A percentile compares a stretch with the other conserved stretches of the same genome.
phyloP scores from a whole-genome alignment of 192 early-diverging fungal genomes.

The Dispira simplex region DNA sequence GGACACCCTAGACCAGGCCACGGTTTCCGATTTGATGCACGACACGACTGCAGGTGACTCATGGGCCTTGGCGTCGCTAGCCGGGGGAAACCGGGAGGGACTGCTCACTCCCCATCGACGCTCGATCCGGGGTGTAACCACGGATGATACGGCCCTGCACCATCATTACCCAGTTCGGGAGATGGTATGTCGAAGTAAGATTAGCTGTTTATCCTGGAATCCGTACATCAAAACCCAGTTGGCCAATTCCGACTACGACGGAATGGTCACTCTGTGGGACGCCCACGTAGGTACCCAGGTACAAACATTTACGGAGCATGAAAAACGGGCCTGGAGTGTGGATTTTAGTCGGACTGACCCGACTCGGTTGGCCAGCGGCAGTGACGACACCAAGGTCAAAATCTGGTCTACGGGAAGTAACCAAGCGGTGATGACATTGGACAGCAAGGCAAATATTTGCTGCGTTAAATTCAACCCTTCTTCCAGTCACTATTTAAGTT shows the following conservation, averaged over 20 bases:
- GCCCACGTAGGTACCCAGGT: conserved; percentile 43
- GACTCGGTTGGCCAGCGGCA: conserved; percentile 64
- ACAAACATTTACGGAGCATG: conserved; percentile 69
- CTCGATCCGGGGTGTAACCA: conserved; percentile 9
- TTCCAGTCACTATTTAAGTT: conserved; percentile 52
- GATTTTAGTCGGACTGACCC: conserved; percentile 72
- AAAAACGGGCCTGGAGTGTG: conserved; percentile 85
- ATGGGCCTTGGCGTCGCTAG: conserved; percentile 10
- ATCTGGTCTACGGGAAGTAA: conserved; percentile 73
- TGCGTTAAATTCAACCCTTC: conserved; percentile 86
- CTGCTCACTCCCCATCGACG: not conserved
- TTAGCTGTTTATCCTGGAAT: conserved; percentile 90
- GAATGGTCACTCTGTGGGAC: conserved; percentile 83
- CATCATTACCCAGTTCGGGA: conserved; percentile 65
- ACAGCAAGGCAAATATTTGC: conserved; percentile 78
- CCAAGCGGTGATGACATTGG: conserved; percentile 61
- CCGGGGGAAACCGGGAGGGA: not conserved
- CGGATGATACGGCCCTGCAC: conserved; percentile 18
- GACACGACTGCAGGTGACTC: conserved; percentile 16
- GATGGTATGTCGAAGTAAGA: conserved; percentile 69
- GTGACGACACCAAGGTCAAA: conserved; percentile 87
- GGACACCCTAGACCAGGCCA: conserved; percentile 22
- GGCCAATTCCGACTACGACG: conserved; percentile 86
- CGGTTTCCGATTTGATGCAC: conserved; percentile 3
- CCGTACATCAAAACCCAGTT: conserved; percentile 72